These are phyloP conservation scores for Lavandula angustifolia DNA, from an alignment of 257 asterid genomes.

Conservation along the genomic window DNA sequence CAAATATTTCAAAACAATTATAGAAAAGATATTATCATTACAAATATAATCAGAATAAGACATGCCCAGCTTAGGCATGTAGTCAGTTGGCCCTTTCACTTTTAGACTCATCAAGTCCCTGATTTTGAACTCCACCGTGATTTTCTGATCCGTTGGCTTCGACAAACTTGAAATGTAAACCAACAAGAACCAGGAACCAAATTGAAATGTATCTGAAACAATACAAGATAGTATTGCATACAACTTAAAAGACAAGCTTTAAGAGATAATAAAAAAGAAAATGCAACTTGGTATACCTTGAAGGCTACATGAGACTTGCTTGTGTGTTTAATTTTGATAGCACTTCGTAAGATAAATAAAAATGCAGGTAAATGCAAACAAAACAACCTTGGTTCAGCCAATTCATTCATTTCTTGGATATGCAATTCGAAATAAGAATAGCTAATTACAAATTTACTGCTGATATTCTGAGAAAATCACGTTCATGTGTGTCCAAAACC, in stretches of 20 bases:
- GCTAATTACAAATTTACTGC: neutral
- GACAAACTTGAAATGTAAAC: slow-evolving; percentile 88
- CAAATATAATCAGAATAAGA: slow-evolving; percentile 20
- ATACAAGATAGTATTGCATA: neutral
- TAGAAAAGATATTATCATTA: neutral
- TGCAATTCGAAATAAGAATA: too few species aligned
- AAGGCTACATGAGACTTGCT: slow-evolving; percentile 97
- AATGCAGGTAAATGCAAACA: slow-evolving; percentile 2
- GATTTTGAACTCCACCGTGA: slow-evolving; percentile 90
- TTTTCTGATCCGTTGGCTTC: slow-evolving; percentile 91
- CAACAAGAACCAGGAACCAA: slow-evolving; percentile 26
- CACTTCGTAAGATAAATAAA: slow-evolving; percentile 47
- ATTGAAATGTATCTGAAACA: slow-evolving; percentile 13
- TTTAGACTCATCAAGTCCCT: slow-evolving; percentile 96
- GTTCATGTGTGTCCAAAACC: slow-evolving; percentile 6
- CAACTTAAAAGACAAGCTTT: neutral
- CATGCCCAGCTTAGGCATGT: slow-evolving; percentile 88
- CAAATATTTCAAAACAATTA: neutral
- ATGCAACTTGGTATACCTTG: slow-evolving; percentile 54
- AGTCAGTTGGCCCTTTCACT: slow-evolving; percentile 85
- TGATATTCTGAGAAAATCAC: neutral
- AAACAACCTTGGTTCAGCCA: slow-evolving; percentile 17
- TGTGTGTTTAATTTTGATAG: slow-evolving; percentile 77
- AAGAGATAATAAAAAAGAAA: neutral
- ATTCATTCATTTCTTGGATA: neutral